Evolutionary conservation across 1,284 basidiomycete species (phyloP).

Genomic region (Marasmius sp.): DNA sequence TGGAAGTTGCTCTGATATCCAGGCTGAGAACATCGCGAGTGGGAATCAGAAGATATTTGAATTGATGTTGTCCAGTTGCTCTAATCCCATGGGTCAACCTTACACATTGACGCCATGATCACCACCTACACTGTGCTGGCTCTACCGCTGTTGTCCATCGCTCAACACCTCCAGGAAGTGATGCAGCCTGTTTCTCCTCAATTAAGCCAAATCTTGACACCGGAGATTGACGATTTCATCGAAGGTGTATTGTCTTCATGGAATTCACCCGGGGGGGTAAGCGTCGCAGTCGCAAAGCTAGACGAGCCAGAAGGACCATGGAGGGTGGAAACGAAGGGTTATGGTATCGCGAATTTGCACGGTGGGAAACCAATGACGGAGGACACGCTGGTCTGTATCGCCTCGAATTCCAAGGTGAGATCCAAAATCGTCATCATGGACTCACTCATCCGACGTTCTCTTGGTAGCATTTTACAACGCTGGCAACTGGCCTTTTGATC

Average conservation of each 20-base stretch:
- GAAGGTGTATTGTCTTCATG: conserved; percentile 1
- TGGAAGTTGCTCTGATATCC: too few relatives aligned
- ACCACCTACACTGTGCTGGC: too few relatives aligned
- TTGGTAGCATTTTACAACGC: conserved; percentile 26
- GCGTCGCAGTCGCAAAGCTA: conserved; percentile 1
- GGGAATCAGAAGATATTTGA: too few relatives aligned
- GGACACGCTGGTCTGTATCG: conserved; percentile 7
- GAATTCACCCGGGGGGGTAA: conserved; percentile 4
- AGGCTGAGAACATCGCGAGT: too few relatives aligned
- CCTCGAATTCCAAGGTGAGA: conserved; percentile 12
- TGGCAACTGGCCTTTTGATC: conserved; percentile 22
- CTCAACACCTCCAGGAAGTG: too few relatives aligned
- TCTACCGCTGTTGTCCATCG: too few relatives aligned
- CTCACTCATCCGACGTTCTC: conserved; percentile 32
- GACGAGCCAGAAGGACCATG: not conserved
- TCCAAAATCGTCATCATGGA: conserved; percentile 10
- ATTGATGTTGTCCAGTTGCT: too few relatives aligned
- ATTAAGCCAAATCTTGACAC: not conserved
- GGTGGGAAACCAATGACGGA: not conserved
- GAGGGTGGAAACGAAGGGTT: conserved; percentile 2
- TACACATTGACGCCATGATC: too few relatives aligned
- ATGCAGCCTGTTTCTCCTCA: too few relatives aligned
- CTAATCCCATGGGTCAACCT: too few relatives aligned
- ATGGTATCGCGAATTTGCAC: not conserved
- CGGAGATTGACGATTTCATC: conserved; percentile 1